phyloP scores from a whole-genome alignment of 495 filamentous ascomycete genomes.

The Physcia stellaris region DNA sequence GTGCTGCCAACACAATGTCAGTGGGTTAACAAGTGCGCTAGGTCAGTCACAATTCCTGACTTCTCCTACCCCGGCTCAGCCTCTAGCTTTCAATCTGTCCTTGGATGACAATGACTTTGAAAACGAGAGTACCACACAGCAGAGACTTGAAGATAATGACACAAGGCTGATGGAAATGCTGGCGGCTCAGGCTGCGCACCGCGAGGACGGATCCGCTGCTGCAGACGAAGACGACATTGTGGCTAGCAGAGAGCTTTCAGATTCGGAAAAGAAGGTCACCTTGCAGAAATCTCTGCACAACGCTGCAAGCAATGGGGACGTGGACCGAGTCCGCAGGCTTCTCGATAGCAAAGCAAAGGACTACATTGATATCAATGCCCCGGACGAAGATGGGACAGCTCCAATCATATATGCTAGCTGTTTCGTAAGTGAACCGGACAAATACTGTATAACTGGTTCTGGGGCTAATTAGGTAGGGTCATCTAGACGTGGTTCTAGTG shows the following conservation, averaged over 20 bases:
- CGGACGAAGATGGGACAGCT: slow-evolving; percentile 89
- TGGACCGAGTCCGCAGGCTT: slow-evolving; percentile 64
- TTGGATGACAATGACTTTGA: slow-evolving; percentile 57
- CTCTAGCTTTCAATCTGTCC: slow-evolving; percentile 70
- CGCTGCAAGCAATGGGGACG: slow-evolving; percentile 93
- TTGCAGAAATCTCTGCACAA: slow-evolving; percentile 84
- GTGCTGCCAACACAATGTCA: not conserved
- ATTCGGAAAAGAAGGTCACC: slow-evolving; percentile 62
- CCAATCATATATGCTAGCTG: slow-evolving; percentile 97
- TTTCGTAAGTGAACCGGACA: slow-evolving; percentile 52
- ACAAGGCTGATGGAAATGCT: slow-evolving; percentile 88
- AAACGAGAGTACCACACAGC: slow-evolving; percentile 43
- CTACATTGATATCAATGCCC: slow-evolving; percentile 77
- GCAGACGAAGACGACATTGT: slow-evolving; percentile 73
- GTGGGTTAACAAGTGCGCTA: slow-evolving; percentile 20
- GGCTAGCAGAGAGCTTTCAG: slow-evolving; percentile 54
- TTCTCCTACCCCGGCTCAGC: slow-evolving; percentile 67
- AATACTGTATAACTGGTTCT: not conserved
- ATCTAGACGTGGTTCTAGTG: slow-evolving; percentile 75
- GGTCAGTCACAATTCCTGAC: slow-evolving; percentile 92
- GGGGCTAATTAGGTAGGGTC: slow-evolving; percentile 44
- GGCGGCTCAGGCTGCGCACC: slow-evolving; percentile 77
- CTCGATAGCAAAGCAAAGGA: slow-evolving; percentile 58
- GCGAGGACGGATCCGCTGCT: slow-evolving; percentile 50
- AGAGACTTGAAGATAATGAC: slow-evolving; percentile 68